A percentile compares a stretch with the other conserved stretches of the same genome.
These are phyloP conservation scores for Rutstroemia sp. DNA, from an alignment of 2,329 filamentous ascomycete species.

Conservation along the genomic window DNA sequence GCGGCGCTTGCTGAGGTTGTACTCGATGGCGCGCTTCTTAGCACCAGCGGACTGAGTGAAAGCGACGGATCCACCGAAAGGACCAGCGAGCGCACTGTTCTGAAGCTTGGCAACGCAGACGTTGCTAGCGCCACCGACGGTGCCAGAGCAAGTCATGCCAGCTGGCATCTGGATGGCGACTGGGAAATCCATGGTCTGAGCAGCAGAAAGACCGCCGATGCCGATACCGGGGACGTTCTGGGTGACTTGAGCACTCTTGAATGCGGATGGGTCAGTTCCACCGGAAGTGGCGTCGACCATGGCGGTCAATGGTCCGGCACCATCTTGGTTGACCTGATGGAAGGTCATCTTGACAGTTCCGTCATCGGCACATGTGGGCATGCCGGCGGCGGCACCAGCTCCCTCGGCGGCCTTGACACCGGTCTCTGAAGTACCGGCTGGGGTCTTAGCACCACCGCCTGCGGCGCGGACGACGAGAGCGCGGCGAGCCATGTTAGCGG, in stretches of 20 bases:
- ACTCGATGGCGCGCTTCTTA: constrained; percentile 55
- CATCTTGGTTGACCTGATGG: constrained; percentile 66
- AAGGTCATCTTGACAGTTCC: constrained; percentile 57
- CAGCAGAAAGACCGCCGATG: constrained; percentile 45
- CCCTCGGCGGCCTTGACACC: constrained; percentile 49
- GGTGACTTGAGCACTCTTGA: constrained; percentile 50
- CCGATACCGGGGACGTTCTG: constrained; percentile 50
- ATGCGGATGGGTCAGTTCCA: constrained; percentile 52
- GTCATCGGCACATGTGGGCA: constrained; percentile 54
- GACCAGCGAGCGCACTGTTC: constrained; percentile 54
- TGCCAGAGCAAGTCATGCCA: constrained; percentile 59
- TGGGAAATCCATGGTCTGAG: constrained; percentile 56
- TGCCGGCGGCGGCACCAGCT: constrained; percentile 39
- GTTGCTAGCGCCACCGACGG: constrained; percentile 49
- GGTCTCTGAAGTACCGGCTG: constrained; percentile 40
- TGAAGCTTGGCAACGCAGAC: constrained; percentile 60
- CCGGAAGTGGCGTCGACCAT: constrained; percentile 55
- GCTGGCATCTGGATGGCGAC: constrained; percentile 57
- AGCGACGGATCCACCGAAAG: constrained; percentile 59
- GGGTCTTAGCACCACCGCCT: constrained; percentile 39
- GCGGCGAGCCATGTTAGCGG: constrained; percentile 48
- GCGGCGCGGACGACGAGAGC: constrained; percentile 26
- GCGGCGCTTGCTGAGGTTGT: constrained; percentile 33
- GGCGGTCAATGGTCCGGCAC: constrained; percentile 56
- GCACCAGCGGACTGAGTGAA: constrained; percentile 54